Evolutionary conservation across 2,329 filamentous ascomycete species (phyloP), one percentile per base, ranked within the genome.

Genomic region (Delphinella strobiligena): DNA sequence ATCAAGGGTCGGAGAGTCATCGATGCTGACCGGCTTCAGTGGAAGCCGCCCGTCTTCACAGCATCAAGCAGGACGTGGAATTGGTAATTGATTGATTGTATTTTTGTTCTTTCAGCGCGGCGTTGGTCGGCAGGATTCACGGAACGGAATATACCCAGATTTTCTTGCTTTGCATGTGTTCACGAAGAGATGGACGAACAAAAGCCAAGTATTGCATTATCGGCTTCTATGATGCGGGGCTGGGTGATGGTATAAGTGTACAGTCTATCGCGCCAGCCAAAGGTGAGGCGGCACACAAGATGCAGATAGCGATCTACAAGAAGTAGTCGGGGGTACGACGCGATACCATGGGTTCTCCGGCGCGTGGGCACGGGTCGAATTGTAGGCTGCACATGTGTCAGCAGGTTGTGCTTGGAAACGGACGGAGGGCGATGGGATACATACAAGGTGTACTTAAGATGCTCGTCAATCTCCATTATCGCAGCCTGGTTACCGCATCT

Each of bases 381-480:
- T 98, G 91, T 66, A 98, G 69, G 81, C 91, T 98, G 55, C 15
- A 43, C 19, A n/a, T 24, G 17, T 30, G n/a, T 31, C 2, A 16
- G 4, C n/a, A n/a, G n/a, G n/a, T n/a, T n/a, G n/a, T n/a, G n/a
- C n/a, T n/a, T n/a, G n/a, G n/a, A 5, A 15, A 3, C 3, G 5
- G 19, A 1, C 3, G 11, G 19, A 4, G 30, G 31, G 19, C 4
- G 10, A 4, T 9, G 22, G n/a, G 34, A 22, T 22, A 79, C 87
- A 64, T 75, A 95, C 89, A 98, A 96, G 57, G 91, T 96, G 67
- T 96, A 98, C 72, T 98, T 96, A 60, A 98, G 69, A 63, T 96
- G 88, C 68, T 98, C 91, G 51, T 96, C 91, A 63, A 98, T 98
- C 67, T 96, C 91, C 91, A 98, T 98, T 62, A 98, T 96, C n/a